phyloP scores from a whole-genome alignment of 169 alveolate genomes.

The Eimeria praecox region DNA sequence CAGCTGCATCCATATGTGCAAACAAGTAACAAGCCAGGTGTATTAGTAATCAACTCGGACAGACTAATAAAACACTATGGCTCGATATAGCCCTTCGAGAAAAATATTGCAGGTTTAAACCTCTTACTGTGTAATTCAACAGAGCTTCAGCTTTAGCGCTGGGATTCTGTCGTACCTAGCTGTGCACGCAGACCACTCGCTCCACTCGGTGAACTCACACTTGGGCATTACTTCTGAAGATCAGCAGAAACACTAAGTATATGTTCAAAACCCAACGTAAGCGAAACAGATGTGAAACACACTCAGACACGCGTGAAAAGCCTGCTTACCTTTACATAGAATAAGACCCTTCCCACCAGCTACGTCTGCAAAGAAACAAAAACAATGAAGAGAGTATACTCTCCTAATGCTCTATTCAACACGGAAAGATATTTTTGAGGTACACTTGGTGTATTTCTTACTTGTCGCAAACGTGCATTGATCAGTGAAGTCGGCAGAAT shows the following conservation, averaged over 20 bases:
- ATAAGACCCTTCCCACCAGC: slow-evolving; percentile 44
- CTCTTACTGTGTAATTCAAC: too few relatives aligned
- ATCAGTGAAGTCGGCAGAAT: background rate
- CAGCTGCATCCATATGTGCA: slow-evolving; percentile 12
- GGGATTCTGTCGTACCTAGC: background rate
- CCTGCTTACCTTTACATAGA: slow-evolving; percentile 24
- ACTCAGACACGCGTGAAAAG: background rate
- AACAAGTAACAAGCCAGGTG: background rate
- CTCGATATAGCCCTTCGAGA: too few relatives aligned
- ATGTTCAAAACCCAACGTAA: background rate
- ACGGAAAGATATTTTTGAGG: background rate
- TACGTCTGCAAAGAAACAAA: background rate
- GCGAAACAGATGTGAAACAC: background rate
- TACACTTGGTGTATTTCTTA: background rate
- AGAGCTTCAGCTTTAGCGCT: too few relatives aligned
- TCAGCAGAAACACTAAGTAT: background rate
- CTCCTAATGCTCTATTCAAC: background rate
- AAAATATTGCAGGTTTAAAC: too few relatives aligned
- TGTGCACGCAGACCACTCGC: slow-evolving; percentile 63
- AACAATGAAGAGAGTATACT: background rate
- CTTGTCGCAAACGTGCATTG: slow-evolving; percentile 6
- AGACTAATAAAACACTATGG: background rate
- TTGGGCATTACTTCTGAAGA: slow-evolving; percentile 23
- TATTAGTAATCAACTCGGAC: background rate
- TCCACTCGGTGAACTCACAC: slow-evolving; percentile 63